Conservation (phyloP, 2,329 filamentous ascomycete genomes). For the Aspergillus terreus region DNA sequence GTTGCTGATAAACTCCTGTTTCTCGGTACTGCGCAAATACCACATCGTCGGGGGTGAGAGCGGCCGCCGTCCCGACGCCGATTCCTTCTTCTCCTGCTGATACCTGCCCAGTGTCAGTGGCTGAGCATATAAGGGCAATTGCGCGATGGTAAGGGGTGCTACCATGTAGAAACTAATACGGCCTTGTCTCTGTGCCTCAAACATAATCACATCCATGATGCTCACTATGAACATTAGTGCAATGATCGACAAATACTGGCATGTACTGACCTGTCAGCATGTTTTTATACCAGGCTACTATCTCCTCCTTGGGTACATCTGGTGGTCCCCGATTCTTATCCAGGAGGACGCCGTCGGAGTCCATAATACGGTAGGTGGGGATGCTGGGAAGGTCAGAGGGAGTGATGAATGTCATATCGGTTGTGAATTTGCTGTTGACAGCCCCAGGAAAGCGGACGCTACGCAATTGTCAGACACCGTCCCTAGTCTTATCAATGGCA, state of each 20-base stretch:
- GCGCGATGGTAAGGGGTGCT: conserved; percentile 2
- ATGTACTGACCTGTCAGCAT: conserved; percentile 54
- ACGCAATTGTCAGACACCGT: conserved; percentile 5
- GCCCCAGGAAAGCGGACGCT: conserved; percentile 83
- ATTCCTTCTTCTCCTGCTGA: conserved; percentile 93
- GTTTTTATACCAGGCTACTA: conserved; percentile 58
- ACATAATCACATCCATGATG: conserved; percentile 97
- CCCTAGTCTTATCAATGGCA: background rate
- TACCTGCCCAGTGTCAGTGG: conserved; percentile 38
- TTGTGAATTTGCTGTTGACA: conserved; percentile 88
- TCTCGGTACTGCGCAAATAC: conserved; percentile 95
- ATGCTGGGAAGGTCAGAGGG: conserved; percentile 71
- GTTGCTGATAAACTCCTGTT: conserved; percentile 82
- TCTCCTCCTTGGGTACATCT: conserved; percentile 62
- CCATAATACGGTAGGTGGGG: conserved; percentile 86
- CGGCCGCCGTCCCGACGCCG: conserved; percentile 81
- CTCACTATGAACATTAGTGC: conserved; percentile 46
- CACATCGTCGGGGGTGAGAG: conserved; percentile 77
- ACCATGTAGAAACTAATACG: conserved; percentile 96
- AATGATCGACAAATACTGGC: background rate
- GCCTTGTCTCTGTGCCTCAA: conserved; percentile 94
- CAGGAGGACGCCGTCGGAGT: conserved; percentile 80
- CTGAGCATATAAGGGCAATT: background rate
- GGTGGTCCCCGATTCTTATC: conserved; percentile 66
- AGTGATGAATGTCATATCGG: conserved; percentile 69